Evolutionary conservation across 164 flowering plant genomes (phyloP).

Genomic region (Tinospora cordifolia): DNA sequence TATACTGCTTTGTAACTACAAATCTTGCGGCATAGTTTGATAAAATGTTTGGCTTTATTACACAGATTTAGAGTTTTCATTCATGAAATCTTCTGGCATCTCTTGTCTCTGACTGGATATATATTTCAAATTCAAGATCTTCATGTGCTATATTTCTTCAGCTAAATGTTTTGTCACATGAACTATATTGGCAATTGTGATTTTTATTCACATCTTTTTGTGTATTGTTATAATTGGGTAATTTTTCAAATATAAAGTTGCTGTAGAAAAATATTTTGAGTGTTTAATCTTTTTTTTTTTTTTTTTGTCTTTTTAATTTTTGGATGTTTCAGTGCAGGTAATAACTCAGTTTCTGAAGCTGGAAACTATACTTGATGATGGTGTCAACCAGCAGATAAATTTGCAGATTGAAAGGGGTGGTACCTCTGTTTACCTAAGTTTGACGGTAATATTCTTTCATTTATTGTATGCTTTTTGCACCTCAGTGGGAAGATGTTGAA

Average conservation of each 20-base stretch:
- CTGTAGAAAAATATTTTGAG: too few species aligned
- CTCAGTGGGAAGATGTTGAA: not conserved
- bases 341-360: constrained; percentile 80
- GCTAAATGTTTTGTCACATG: not conserved
- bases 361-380: constrained; percentile 84
- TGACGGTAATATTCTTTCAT: constrained; percentile 39
- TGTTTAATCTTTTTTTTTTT: too few species aligned
- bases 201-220: too few species aligned
- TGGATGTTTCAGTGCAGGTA: constrained; percentile 49
- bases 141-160: not conserved
- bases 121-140: too few species aligned
- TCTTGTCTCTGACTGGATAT: too few species aligned
- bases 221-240: too few species aligned
- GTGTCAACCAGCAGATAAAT: constrained; percentile 47
- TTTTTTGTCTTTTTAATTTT: not conserved
- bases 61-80: too few species aligned
- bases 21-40: too few species aligned
- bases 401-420: constrained; percentile 91
- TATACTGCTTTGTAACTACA: too few species aligned
- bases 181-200: not conserved
- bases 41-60: too few species aligned
- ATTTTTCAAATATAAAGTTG: too few species aligned
- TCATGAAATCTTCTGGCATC: too few species aligned
- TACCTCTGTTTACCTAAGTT: constrained; percentile 37
- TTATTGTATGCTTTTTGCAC: not conserved